A percentile compares a stretch with the other conserved stretches of the same genome.
These are phyloP conservation scores for Chaetoceros muelleri DNA, from an alignment of 108 stramenopile genomes.

Conservation along the genomic window DNA sequence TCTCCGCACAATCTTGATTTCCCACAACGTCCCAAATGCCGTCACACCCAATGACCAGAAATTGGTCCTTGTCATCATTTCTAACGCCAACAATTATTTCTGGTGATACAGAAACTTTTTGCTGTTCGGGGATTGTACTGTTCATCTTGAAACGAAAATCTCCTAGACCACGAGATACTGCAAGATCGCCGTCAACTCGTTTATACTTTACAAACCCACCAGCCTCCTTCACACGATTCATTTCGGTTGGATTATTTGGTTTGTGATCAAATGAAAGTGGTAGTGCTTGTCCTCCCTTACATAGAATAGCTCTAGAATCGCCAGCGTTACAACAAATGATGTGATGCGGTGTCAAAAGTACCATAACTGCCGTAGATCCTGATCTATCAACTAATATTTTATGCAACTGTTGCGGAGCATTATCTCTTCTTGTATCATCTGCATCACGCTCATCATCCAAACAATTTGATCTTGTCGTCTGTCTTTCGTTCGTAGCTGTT, in stretches of 20 bases:
- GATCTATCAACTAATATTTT: constrained; percentile 38
- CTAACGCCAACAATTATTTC: constrained; percentile 64
- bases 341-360: constrained; percentile 79
- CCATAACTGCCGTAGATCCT: constrained; percentile 85
- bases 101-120: constrained; percentile 77
- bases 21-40: constrained; percentile 93
- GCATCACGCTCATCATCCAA: not conserved
- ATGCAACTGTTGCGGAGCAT: not conserved
- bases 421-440: not conserved
- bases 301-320: constrained; percentile 84
- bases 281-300: constrained; percentile 30
- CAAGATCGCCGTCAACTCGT: constrained; percentile 92
- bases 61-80: constrained; percentile 65
- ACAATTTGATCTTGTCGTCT: not conserved
- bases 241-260: constrained; percentile 71
- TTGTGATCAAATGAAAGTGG: constrained; percentile 95
- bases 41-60: constrained; percentile 81
- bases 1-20: constrained; percentile 68
- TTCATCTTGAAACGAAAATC: constrained; percentile 73
- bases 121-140: constrained; percentile 29
- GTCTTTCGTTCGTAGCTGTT: constrained; percentile 9
- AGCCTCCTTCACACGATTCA: constrained; percentile 45
- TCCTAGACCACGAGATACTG: constrained; percentile 92
- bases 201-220: constrained; percentile 74
- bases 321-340: constrained; percentile 94